Evolutionary conservation across 352 stramenopile genomes (phyloP).

Genomic region (Globisporangium cystogenes): DNA sequence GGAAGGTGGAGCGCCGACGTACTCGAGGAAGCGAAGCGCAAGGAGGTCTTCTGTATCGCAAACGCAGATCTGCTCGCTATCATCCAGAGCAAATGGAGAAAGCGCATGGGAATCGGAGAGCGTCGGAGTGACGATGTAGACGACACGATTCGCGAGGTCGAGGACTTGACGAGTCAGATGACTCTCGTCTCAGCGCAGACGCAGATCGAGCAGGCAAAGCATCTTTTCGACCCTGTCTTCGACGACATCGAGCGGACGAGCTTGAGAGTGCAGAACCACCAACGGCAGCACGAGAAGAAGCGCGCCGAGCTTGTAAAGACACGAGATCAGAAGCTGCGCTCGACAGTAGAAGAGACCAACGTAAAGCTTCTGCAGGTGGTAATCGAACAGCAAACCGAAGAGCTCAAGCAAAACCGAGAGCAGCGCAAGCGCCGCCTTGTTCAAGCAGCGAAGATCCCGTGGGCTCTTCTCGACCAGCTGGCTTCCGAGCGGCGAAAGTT

Average conservation of each 20-base stretch:
- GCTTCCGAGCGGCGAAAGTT: conserved; percentile 36
- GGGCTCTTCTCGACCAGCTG: conserved; percentile 65
- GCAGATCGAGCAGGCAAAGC: conserved; percentile 55
- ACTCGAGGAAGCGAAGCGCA: conserved; percentile 37
- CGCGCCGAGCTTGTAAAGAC: background rate
- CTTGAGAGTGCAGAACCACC: conserved; percentile 29
- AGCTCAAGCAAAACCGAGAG: conserved; percentile 8
- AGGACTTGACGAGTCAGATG: conserved; percentile 39
- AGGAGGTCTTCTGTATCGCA: conserved; percentile 42
- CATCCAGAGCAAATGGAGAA: conserved; percentile 47
- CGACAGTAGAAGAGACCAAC: background rate
- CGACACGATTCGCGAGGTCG: conserved; percentile 21
- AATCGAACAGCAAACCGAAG: background rate
- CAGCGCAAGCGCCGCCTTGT: conserved; percentile 26
- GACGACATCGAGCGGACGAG: conserved; percentile 43
- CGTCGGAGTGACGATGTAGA: conserved; percentile 17
- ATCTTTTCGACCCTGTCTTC: conserved; percentile 64
- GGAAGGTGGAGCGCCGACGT: conserved; percentile 40
- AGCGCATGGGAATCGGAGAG: conserved; percentile 21
- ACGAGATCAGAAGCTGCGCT: background rate
- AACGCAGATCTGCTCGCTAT: conserved; percentile 43
- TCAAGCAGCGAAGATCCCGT: conserved; percentile 53
- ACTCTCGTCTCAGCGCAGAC: conserved; percentile 29
- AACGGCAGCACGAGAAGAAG: conserved; percentile 18
- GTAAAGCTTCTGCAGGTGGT: too few species aligned